Evolutionary conservation across 768 basidiomycete genomes (phyloP), one percentile per base, ranked within the genome.

Genomic region (Boletellus emodensis): DNA sequence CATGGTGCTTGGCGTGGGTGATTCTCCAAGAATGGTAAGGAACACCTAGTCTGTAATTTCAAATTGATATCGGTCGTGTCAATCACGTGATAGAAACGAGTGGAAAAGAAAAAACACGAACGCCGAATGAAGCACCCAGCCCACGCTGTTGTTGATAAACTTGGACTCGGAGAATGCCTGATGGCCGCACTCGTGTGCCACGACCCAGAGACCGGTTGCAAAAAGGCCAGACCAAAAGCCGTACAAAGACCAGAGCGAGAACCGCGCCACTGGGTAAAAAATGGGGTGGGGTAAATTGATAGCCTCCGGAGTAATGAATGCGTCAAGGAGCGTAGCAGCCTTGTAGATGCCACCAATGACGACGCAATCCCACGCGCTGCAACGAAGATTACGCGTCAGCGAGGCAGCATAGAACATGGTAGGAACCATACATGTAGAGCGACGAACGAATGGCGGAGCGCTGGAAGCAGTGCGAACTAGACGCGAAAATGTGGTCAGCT

Each of bases 11-110:
- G 22, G 81, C 91, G 66, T 97, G 95, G 4, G 84, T 85, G 64
- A 96, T 91, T 55, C 92, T 81, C 95, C 94, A 98, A 5, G 92
- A 90, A 65, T 97, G 93, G 72, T 92, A 99, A 6, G 95, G 95
- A 13, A 98, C 95, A 42, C 94, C 87, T 51, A 97, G 82, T 46
- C 90, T 91, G 54, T 30, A 61, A 53, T 56, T 55, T 51, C 40
- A 60, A 59, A 56, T 49, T 35, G 13, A 42, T 15, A 37, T 17
- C 9, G 17, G 5, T 15, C 34, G 22, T 22, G 41, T 62, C 18
- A 59, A 36, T 60, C 62, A 66, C 63, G 61, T 68, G 55, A 62
- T 45, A 20, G 11, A 3, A 43, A 24, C 20, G 26, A 13, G 14
- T 15, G 33, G 0, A 34, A 35, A 15, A 22, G 40, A 48, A 46